phyloP scores from a whole-genome alignment of 768 basidiomycete genomes.

The Harrya chromipes region DNA sequence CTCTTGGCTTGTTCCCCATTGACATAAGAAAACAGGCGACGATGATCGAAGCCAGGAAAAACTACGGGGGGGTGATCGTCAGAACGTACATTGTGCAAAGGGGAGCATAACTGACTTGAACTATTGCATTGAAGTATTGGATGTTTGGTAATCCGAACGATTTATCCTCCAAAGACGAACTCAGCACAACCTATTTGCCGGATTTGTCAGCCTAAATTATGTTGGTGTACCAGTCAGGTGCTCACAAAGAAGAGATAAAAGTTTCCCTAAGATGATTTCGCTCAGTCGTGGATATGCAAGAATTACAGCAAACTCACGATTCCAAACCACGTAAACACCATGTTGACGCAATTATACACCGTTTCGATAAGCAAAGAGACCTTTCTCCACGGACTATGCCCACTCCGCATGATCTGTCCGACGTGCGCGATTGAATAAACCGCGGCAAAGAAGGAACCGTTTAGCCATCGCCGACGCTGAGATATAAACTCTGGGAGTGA shows the following conservation, averaged over 20 bases:
- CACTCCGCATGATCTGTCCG: slow-evolving; percentile 35
- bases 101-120: slow-evolving; percentile 50
- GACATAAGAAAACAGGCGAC: slow-evolving; percentile 91
- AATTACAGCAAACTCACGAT: slow-evolving; percentile 51
- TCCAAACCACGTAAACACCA: slow-evolving; percentile 92
- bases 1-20: slow-evolving; percentile 92
- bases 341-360: slow-evolving; percentile 81
- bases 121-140: slow-evolving; percentile 67
- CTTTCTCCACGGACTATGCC: slow-evolving; percentile 76
- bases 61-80: slow-evolving; percentile 41
- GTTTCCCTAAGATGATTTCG: slow-evolving; percentile 60
- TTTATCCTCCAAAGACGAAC: slow-evolving; percentile 78
- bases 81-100: slow-evolving; percentile 1
- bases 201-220: slow-evolving; percentile 1
- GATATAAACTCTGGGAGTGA: slow-evolving; percentile 89
- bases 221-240: neutral
- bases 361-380: slow-evolving; percentile 73
- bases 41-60: slow-evolving; percentile 78
- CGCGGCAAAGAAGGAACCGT: slow-evolving; percentile 93
- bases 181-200: slow-evolving; percentile 67
- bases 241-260: slow-evolving; percentile 92
- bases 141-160: slow-evolving; percentile 64
- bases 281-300: neutral
- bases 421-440: slow-evolving; percentile 88
- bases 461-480: slow-evolving; percentile 86